Percentiles rank a stretch among this genome's conserved stretches.
Evolutionary conservation across 371 early-diverging fungal genomes (phyloP).

Genomic region (Aphelidium insulamus): DNA sequence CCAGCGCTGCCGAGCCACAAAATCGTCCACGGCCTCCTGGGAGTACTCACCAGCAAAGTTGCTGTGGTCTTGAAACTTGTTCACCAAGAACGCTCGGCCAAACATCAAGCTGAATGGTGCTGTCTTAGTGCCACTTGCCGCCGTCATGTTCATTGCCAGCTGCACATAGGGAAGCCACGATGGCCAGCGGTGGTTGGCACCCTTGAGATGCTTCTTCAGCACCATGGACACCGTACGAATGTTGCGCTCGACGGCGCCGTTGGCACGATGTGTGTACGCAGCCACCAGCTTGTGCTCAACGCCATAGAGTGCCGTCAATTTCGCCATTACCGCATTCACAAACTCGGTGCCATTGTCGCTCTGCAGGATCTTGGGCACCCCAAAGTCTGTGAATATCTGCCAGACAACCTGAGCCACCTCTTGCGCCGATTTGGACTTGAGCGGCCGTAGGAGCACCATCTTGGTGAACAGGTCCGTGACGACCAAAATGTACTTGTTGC

Average conservation of each 20-base stretch:
- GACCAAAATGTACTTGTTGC: conserved; percentile 6
- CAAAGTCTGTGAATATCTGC: conserved; percentile 8
- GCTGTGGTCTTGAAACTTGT: conserved; percentile 4
- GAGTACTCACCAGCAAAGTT: too few species aligned
- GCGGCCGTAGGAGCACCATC: conserved; percentile 6
- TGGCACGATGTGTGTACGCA: conserved; percentile 7
- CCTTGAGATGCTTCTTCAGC: conserved; percentile 4
- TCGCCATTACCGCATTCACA: conserved; percentile 2
- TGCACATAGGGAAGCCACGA: conserved; percentile 6
- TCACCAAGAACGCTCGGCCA: conserved; percentile 4
- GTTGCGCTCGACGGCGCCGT: conserved; percentile 7
- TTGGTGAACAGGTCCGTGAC: conserved; percentile 8
- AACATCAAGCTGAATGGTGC: conserved; percentile 7
- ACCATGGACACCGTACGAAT: conserved; percentile 4
- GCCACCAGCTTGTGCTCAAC: conserved; percentile 7
- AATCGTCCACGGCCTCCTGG: too few species aligned
- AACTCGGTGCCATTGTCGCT: conserved; percentile 12
- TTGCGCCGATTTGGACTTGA: conserved; percentile 5
- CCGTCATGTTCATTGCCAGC: conserved; percentile 2
- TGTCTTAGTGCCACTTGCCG: not conserved
- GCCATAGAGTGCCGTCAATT: not conserved
- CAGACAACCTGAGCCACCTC: conserved; percentile 6
- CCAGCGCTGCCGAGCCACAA: too few species aligned
- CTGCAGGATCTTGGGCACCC: conserved; percentile 5
- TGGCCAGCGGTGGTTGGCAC: conserved; percentile 7